Conservation (phyloP, 2,329 filamentous ascomycete genomes). For the Botrytis fabae region DNA sequence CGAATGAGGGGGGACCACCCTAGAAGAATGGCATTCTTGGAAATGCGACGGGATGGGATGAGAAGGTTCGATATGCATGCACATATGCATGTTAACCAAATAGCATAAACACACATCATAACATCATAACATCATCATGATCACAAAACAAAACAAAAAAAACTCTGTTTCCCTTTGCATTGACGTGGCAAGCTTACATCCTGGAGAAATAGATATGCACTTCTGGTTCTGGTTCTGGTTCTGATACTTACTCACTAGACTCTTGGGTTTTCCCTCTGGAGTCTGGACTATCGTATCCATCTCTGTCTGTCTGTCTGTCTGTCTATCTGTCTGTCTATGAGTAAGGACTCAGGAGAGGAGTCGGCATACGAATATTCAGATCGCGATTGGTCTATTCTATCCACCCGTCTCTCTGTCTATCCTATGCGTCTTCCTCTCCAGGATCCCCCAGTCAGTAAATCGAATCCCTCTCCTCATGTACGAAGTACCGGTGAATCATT, state of each 20-base stretch:
- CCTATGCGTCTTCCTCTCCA: background rate
- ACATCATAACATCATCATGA: no score
- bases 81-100: background rate
- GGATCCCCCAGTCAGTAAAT: background rate
- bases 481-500: background rate
- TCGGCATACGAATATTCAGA: background rate
- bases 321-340: background rate
- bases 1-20: background rate
- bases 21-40: background rate
- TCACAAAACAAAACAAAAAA: background rate
- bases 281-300: no score
- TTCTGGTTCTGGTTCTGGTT: no score
- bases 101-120: slow-evolving; percentile 10
- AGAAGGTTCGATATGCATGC: background rate
- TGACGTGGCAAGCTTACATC: slow-evolving; percentile 15
- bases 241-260: background rate
- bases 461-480: background rate
- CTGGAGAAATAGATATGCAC: background rate
- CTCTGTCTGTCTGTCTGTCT: no score
- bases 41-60: background rate
- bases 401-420: background rate
- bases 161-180: slow-evolving; percentile 11
- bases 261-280: no score
- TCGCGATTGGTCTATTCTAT: background rate
- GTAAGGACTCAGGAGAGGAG: background rate